Evolutionary conservation across 441 rosid genomes (phyloP).

Genomic region (Bocquillonia castaneifolia): DNA sequence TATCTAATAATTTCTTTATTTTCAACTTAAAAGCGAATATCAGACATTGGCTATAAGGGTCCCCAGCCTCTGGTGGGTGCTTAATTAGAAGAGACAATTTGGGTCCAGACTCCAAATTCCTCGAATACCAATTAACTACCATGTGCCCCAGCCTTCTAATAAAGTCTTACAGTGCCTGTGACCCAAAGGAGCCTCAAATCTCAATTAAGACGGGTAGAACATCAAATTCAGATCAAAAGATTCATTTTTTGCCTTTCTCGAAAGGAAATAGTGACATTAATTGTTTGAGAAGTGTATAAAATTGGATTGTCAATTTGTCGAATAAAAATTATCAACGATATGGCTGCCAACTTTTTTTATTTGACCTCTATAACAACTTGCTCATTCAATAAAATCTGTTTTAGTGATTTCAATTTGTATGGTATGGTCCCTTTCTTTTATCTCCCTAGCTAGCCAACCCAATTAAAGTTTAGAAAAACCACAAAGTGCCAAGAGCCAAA

Average conservation of each 20-base stretch:
- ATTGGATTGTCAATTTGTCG: background rate
- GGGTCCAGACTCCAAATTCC: too few species aligned
- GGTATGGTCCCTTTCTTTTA: background rate
- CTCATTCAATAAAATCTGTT: background rate
- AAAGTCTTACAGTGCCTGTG: too few species aligned
- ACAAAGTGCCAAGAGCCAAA: conserved; percentile 12
- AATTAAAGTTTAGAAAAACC: too few species aligned
- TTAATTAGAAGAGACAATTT: too few species aligned
- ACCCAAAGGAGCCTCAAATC: too few species aligned
- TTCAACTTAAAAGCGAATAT: too few species aligned
- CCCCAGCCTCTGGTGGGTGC: too few species aligned
- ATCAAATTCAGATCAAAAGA: background rate
- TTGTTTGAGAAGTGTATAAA: background rate
- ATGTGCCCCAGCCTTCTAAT: too few species aligned
- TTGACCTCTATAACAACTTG: background rate
- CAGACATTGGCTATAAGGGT: background rate
- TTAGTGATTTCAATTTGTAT: background rate
- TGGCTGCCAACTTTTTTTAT: conserved; percentile 1
- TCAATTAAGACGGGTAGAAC: background rate
- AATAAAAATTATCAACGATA: background rate
- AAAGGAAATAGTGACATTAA: too few species aligned
- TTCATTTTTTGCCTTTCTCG: too few species aligned
- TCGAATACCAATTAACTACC: too few species aligned
- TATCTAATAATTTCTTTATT: background rate
- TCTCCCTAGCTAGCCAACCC: conserved; percentile 2